Evolutionary conservation across 352 stramenopile species (phyloP), one percentile per base, ranked within the genome.

Genomic region (Pilasporangium apinafurcum): DNA sequence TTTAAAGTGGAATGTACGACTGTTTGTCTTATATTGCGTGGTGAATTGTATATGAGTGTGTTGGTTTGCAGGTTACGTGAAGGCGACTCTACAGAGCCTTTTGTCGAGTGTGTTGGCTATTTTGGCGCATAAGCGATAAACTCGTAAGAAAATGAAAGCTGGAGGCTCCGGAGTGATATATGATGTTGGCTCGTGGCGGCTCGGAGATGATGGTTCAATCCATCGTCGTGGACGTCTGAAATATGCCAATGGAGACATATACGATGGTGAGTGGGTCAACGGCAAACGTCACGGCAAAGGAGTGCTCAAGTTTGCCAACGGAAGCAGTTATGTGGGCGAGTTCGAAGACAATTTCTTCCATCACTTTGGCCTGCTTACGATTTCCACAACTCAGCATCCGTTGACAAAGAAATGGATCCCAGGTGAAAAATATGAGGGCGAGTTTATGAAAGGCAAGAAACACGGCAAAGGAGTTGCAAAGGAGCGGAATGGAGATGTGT

Each of bases 211-310:
- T 48, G 80, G 80, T 38, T 67, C 56, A 40, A 85, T 95, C 50
- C 74, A 88, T 47, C 67, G 83, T 5, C 70, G 59, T 22, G 78
- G 79, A 5, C 65, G 68, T 8, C 53, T 95, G 16, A 80, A 82
- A 26, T 84, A 78, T 41, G 65, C 74, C 4, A 93, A 65, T 31
- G 81, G 83, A 6, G 85, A 94, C 33, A 36, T 83, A 8, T 96
- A 92, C 50, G 77, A 87, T 21, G 80, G 85, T 44, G 82, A 95
- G 43, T 95, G 85, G 85, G 65, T 89, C 21, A 59, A 93, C 44
- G 74, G 75, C 50, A 84, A 88, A 56, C 74, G 77, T 32, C 71
- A 89, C 32, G 76, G 79, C 14, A 60, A 69, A 43, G 76, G 74
- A 20, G 63, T 58, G 9, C 38, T 89, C 32, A 78, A 56, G 12